A percentile compares a stretch with the other conserved stretches of the same genome.
Evolutionary conservation across 2,329 filamentous ascomycete genomes (phyloP).

Genomic region (Intubia oerlemansii): DNA sequence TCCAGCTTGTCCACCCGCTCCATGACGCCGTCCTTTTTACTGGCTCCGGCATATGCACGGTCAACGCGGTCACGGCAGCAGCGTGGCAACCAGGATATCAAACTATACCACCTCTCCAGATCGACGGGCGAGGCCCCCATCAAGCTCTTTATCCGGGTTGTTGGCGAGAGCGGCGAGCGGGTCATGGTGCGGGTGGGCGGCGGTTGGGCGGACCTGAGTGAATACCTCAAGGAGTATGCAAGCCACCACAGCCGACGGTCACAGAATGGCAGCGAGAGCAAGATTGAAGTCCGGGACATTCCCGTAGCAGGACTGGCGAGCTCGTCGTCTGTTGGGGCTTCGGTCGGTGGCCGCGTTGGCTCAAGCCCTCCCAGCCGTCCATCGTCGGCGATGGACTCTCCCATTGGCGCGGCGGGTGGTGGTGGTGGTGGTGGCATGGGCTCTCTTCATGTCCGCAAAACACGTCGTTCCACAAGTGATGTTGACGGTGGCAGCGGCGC

Average conservation of each 20-base stretch:
- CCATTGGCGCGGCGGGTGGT: conserved; percentile 12
- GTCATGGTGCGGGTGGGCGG: conserved; percentile 97
- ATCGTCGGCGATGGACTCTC: conserved; percentile 15
- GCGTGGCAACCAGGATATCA: conserved; percentile 49
- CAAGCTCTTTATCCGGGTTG: conserved; percentile 82
- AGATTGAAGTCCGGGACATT: conserved; percentile 36
- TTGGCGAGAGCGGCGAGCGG: conserved; percentile 74
- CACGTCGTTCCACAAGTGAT: background rate
- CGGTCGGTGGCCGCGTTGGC: conserved; percentile 9
- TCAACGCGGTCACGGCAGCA: conserved; percentile 22
- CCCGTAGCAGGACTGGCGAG: conserved; percentile 14
- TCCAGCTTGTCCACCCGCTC: conserved; percentile 34
- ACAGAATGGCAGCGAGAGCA: conserved; percentile 21
- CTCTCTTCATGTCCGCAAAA: conserved; percentile 31
- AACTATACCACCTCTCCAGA: conserved; percentile 77
- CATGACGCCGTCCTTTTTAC: conserved; percentile 43
- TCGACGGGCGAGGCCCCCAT: conserved; percentile 71
- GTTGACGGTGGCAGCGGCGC: too few relatives aligned
- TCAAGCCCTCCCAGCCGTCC: conserved; percentile 17
- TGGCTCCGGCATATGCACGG: conserved; percentile 38
- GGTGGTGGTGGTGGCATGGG: too few relatives aligned
- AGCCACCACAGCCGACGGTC: conserved; percentile 69
- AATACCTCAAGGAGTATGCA: conserved; percentile 86
- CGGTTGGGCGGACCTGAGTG: conserved; percentile 92
- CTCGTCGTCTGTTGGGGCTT: conserved; percentile 2